phyloP scores from a whole-genome alignment of 192 early-diverging fungal species.

The Jimgerdemannia flammicorona region DNA sequence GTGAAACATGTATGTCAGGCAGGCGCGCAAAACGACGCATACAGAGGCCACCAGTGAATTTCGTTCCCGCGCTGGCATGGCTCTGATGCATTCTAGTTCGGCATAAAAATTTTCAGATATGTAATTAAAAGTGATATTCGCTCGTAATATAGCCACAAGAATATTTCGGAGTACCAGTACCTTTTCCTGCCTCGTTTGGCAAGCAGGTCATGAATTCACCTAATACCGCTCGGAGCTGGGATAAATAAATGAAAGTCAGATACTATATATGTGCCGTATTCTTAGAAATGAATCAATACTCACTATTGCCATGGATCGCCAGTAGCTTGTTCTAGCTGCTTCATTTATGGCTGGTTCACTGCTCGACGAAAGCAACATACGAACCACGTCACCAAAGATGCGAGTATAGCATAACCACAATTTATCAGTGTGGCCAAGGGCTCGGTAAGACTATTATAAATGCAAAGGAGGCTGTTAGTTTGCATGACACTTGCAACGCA shows the following conservation, averaged over 20 bases:
- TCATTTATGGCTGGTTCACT: background rate
- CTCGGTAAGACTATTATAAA: conserved; percentile 27
- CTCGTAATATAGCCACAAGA: background rate
- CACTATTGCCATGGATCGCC: background rate
- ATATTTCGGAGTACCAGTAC: background rate
- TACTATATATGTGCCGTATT: too few species aligned
- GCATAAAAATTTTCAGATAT: background rate
- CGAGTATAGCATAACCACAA: conserved; percentile 34
- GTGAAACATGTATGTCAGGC: background rate
- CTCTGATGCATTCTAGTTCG: background rate
- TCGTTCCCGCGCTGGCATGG: background rate
- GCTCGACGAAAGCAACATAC: background rate
- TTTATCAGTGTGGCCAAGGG: conserved; percentile 17
- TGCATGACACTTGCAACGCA: background rate
- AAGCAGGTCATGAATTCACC: background rate
- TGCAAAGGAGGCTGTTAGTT: background rate
- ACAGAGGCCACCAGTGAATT: background rate
- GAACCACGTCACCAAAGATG: conserved; percentile 23
- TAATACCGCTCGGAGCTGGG: background rate
- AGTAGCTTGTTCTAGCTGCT: background rate
- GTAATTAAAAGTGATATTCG: background rate
- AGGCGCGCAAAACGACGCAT: background rate
- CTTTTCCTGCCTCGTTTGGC: background rate
- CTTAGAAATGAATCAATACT: background rate
- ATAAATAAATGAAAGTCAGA: too few species aligned